Base-by-base conservation (phyloP, 73 alveolate species). In the Tetrahymena elliotti region DNA sequence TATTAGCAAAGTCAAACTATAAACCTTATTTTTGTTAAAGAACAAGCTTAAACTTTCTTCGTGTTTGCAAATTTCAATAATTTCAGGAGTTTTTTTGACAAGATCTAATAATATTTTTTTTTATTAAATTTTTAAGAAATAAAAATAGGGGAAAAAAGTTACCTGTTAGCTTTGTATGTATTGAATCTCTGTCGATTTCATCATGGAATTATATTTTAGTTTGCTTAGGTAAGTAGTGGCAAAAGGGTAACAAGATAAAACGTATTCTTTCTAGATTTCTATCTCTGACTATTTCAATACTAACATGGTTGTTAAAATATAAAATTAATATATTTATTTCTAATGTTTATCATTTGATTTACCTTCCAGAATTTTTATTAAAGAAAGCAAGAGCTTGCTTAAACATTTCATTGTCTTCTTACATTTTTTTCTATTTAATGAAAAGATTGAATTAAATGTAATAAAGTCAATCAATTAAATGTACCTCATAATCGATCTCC, bases 121-220 rank as follows among this genome's bases (percentile, higher is more conserved):
- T 18, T 24, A 68, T 40, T 40, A 40, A 40, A 40, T 40, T 10
- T 40, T 40, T 40, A 15, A 40, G n/a, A 53, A 53, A 3, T 68
- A 24, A 68, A 6, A 4, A n/a, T 18, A 68, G 12, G n/a, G n/a
- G 20, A 2, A 68, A 11, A 24, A 0, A 68, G n/a, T 4, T 68
- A 68, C 88, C 96, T 0, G 95, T 38, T 33, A 96, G 27, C 38
- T 96, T 96, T 31, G 98, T 40, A 38, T 96, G 92, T 11, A 93
- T 94, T 27, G 98, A 96, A 53, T 94, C 95, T 94, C 98, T 95
- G 39, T 96, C 96, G 1, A 93, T 97, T 15, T 83, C 52, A 27
- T 92, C 96, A 84, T 95, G 96, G 40, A 96, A 96, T 36, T 95
- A 96, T 34, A 92, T 88, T 38, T 96, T 96, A 13, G 84, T 93